These are phyloP conservation scores for Bjerkandera adusta DNA, from an alignment of 1,284 basidiomycete species.

Conservation along the genomic window DNA sequence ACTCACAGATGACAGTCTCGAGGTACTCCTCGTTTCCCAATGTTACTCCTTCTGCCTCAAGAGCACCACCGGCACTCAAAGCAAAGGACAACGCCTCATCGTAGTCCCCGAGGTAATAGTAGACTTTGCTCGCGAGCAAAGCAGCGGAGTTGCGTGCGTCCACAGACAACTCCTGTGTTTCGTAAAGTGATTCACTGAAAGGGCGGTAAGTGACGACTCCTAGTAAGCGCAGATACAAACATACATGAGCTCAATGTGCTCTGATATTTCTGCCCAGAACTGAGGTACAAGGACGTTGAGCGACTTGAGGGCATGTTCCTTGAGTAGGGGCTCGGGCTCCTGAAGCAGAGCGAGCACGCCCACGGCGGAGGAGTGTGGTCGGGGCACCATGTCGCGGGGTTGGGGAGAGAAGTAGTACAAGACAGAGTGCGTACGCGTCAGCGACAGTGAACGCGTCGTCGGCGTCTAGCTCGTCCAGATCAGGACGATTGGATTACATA, in stretches of 20 bases:
- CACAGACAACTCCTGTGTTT: slow-evolving; percentile 72
- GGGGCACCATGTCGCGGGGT: slow-evolving; percentile 49
- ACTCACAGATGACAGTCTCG: slow-evolving; percentile 90
- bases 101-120: slow-evolving; percentile 92
- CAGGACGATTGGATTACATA: slow-evolving; percentile 13
- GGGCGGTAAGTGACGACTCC: slow-evolving; percentile 18
- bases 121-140: slow-evolving; percentile 91
- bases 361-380: slow-evolving; percentile 76
- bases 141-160: slow-evolving; percentile 80
- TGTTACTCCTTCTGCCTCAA: slow-evolving; percentile 69
- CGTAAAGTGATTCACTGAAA: slow-evolving; percentile 84
- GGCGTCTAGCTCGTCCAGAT: slow-evolving; percentile 15
- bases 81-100: slow-evolving; percentile 94
- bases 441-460: slow-evolving; percentile 17
- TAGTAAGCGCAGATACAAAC: slow-evolving; percentile 32
- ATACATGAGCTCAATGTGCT: slow-evolving; percentile 87
- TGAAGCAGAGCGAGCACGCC: slow-evolving; percentile 88
- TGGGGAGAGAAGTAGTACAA: slow-evolving; percentile 8
- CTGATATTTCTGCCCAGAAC: slow-evolving; percentile 98
- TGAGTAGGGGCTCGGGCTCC: slow-evolving; percentile 84
- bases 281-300: slow-evolving; percentile 84
- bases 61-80: slow-evolving; percentile 83
- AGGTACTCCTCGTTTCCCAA: slow-evolving; percentile 80
- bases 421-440: slow-evolving; percentile 24
- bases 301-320: slow-evolving; percentile 85